Conservation (phyloP, 1,139 yeast genomes). For the Zygosaccharomyces sapae region DNA sequence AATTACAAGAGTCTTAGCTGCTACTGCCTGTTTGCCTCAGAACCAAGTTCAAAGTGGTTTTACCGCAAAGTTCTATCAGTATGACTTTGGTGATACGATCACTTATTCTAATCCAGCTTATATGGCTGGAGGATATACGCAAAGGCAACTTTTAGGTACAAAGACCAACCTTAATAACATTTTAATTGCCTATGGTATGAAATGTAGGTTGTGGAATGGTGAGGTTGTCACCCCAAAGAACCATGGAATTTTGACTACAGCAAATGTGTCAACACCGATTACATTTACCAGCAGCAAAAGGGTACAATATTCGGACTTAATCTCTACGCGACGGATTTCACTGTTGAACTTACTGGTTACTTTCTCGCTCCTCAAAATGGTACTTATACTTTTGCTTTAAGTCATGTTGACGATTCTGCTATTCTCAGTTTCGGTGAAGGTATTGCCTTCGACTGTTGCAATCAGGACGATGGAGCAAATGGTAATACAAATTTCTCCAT, state of each 20-base stretch:
- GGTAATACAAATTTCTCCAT: constrained; percentile 8
- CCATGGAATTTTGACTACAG: neutral
- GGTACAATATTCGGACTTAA: constrained; percentile 16
- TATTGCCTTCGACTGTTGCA: constrained; percentile 35
- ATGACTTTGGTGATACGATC: neutral
- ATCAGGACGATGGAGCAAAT: constrained; percentile 6
- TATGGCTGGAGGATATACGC: constrained; percentile 4
- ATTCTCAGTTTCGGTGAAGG: constrained; percentile 29
- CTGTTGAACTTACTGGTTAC: constrained; percentile 31
- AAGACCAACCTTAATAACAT: neutral
- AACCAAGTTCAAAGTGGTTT: constrained; percentile 3
- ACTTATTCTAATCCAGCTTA: constrained; percentile 2
- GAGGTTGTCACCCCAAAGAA: neutral
- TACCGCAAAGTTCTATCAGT: constrained; percentile 4
- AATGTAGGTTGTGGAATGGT: constrained; percentile 1
- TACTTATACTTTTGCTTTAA: constrained; percentile 24
- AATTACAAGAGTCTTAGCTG: neutral
- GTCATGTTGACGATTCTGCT: constrained; percentile 30
- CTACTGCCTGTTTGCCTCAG: constrained; percentile 7
- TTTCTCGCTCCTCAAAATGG: constrained; percentile 29
- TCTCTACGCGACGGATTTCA: constrained; percentile 23
- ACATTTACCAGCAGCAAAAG: neutral
- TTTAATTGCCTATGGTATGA: neutral
- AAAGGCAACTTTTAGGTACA: constrained; percentile 1
- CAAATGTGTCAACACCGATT: neutral